Base-by-base conservation (phyloP, 257 asterid genomes). In the Salvia hispanica region DNA sequence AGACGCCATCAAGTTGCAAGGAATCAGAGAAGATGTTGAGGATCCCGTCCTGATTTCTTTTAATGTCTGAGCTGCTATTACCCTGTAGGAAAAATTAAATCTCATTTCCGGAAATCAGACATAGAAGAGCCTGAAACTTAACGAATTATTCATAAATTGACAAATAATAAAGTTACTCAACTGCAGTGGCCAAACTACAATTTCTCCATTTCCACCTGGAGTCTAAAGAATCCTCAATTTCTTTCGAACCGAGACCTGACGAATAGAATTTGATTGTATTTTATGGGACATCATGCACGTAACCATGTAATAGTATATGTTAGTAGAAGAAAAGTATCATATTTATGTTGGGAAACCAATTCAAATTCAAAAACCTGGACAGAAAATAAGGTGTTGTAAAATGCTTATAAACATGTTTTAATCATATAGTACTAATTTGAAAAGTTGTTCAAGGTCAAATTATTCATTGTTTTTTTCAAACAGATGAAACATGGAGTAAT, bases 11-110 rank as follows among this genome's bases (percentile, higher is more conserved):
- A 74, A 80, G 78, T 76, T 81, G 83, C 84, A 88, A 82, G 74
- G 78, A 59, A 56, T 84, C 87, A 31, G 96, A 92, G 21, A 18
- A 18, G 66, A 90, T 77, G 66, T 90, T 88, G 56, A 93, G 93
- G 80, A 93, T 67, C 25, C 62, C 44, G 67, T 84, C 92, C 76
- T 82, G 84, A 72, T 74, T 63, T 57, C 74, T 78, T 71, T 59
- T 40, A 67, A 60, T 40, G 50, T 7, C 69, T 51, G 77, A 68
- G 66, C 64, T 52, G 50, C 59, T 68, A 67, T 80, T 74, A 40
- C 72, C 79, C 96, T 86, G 83, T 44, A 67, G 48, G 62, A 70
- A n/a, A 15, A 57, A 72, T 11, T 73, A 76, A 62, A 68, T 54
- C 52, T 71, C 43, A 55, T 63, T 39, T 62, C 68, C 64, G 42